Conservation (phyloP, 148 eudicot genomes). For the Limonium bicolor region DNA sequence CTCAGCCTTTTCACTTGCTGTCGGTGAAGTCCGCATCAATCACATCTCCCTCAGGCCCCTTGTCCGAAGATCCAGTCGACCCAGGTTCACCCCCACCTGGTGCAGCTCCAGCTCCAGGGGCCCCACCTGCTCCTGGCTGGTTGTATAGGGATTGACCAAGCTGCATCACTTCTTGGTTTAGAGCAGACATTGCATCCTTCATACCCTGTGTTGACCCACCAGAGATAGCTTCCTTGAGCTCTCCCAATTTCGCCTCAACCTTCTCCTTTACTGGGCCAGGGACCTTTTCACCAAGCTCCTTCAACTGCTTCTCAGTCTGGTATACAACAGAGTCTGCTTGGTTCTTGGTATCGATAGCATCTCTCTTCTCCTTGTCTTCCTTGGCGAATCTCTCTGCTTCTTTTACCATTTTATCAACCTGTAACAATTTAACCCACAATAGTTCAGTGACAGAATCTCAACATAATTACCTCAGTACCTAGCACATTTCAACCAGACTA, state of each 20-base stretch:
- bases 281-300: constrained; percentile 37
- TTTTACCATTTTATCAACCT: constrained; percentile 34
- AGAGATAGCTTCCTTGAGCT: constrained; percentile 27
- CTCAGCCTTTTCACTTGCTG: constrained; percentile 17
- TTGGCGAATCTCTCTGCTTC: constrained; percentile 24
- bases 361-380: constrained; percentile 40
- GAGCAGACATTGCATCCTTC: constrained; percentile 30
- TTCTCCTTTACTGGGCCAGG: constrained; percentile 30
- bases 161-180: constrained; percentile 36
- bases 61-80: constrained; percentile 12
- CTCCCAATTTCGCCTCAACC: constrained; percentile 27
- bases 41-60: constrained; percentile 30
- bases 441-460: too few relatives aligned
- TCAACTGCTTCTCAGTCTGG: constrained; percentile 35
- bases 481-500: too few relatives aligned
- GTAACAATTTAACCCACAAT: too few relatives aligned
- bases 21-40: constrained; percentile 35
- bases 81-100: constrained; percentile 15
- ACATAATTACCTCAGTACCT: too few relatives aligned
- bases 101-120: constrained; percentile 16
- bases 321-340: constrained; percentile 37
- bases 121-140: constrained; percentile 18
- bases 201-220: constrained; percentile 25
- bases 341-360: constrained; percentile 32
- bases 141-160: constrained; percentile 32